Evolutionary conservation across 2,329 filamentous ascomycete genomes (phyloP).

Genomic region (Diaporthe helianthi): DNA sequence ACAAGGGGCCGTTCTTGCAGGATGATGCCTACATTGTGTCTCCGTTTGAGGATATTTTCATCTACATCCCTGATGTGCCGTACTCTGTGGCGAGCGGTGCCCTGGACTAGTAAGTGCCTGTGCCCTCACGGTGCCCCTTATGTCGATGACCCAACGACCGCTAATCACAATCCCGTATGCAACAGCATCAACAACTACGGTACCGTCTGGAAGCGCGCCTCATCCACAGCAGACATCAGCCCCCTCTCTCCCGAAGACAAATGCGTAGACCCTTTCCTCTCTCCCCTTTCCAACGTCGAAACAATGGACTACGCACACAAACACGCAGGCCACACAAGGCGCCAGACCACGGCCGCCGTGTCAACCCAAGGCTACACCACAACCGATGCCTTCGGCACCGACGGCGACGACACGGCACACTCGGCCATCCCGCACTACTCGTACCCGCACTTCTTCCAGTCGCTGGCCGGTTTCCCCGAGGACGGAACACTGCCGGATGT

Average conservation of each 20-base stretch:
- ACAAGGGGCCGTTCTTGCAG: conserved; percentile 67
- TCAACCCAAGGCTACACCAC: conserved; percentile 60
- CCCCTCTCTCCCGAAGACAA: conserved; percentile 47
- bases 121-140: too few species aligned
- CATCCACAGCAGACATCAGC: conserved; percentile 46
- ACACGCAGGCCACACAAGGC: conserved; percentile 50
- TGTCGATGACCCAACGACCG: too few species aligned
- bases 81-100: conserved; percentile 51
- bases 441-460: conserved; percentile 58
- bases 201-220: conserved; percentile 44
- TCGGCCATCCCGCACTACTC: conserved; percentile 52
- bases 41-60: conserved; percentile 60
- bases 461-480: conserved; percentile 54
- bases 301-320: conserved; percentile 36
- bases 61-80: conserved; percentile 60
- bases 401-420: conserved; percentile 62
- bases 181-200: conserved; percentile 53
- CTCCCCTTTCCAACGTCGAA: conserved; percentile 38
- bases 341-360: conserved; percentile 54
- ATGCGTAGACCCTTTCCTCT: conserved; percentile 53
- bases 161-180: too few species aligned
- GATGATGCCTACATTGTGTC: conserved; percentile 61
- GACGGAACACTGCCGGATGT: conserved; percentile 49
- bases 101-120: conserved; percentile 39
- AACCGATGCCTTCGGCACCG: conserved; percentile 62